Evolutionary conservation across 768 basidiomycete genomes (phyloP), one percentile per base, ranked within the genome.

Genomic region (Pulveroboletus frians): DNA sequence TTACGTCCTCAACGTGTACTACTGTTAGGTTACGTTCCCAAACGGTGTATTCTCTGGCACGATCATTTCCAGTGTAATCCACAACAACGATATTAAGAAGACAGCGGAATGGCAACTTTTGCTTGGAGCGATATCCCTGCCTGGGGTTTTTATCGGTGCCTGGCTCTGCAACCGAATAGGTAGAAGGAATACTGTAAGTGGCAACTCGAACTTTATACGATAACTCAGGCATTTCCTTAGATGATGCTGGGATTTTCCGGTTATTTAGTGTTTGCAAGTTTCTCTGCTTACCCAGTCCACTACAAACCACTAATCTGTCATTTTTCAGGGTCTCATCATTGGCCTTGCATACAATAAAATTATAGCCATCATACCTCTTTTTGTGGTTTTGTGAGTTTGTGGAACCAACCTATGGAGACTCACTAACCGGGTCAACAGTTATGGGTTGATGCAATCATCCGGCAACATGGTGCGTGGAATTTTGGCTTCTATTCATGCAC

Each of bases 71-170:
- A 79, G 76, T 41, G 78, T 88, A 27, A 82, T 85, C 38, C 74
- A 79, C 40, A 60, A 76, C 35, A 71, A 72, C 5, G 71, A 74
- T 57, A 74, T 83, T 63, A 81, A 80, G 60, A 52, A 65, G 48
- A 87, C 78, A 3, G 83, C 84, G 3, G 84, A 85, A 62, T 85
- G 76, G 73, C 83, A 84, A 56, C 74, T 86, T n/a, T 70, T 86
- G 3, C 73, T 85, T 5, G 79, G 79, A 17, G 57, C 75, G 11
- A 74, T 86, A 47, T 74, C 84, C 1, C 65, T 88, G 13, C 85
- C 85, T 17, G 85, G 85, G 43, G 71, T 79, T 49, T 71, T 80
- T 36, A 70, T 77, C 8, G 76, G 76, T 32, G 76, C 71, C 14
- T 61, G 65, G 50, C 69, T 80, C 17, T 78, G 76, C 58, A 78